Evolutionary conservation across 2,329 filamentous ascomycete genomes (phyloP), one percentile per base, ranked within the genome.

Genomic region (Paecilomyces fulvus): DNA sequence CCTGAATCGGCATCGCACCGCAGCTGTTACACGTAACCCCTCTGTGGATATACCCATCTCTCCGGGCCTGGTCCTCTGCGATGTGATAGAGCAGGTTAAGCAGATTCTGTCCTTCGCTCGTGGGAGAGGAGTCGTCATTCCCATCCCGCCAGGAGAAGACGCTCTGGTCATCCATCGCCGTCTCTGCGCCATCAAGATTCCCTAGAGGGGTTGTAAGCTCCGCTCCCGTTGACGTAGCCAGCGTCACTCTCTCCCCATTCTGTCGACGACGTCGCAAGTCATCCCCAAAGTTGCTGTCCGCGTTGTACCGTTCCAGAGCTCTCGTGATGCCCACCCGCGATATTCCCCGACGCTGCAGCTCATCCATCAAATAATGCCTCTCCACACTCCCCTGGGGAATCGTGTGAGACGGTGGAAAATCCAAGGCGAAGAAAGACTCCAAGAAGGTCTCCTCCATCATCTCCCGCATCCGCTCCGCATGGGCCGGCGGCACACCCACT

Each of bases 21-120:
- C 94, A 99, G 52, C 85, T 85, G 70, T 97, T 96, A 70, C 94
- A 99, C 37, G 87, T 88, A 59, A 95, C 95, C 11, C 94, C 92
- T 11, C 92, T 83, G 70, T 99, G 94, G 21, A 96, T 87, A 67
- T 94, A 96, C 20, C 90, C 89, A 68, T 94, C 92, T 53, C 89
- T 82, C 56, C 87, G 84, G 1, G 92, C 90, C 68, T 96, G 92
- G 63, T 97, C 91, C 71, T 96, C 92, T 0, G 92, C 95, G 51
- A 97, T 95, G 57, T 92, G 84, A 68, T 96, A 97, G 0, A 97
- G 79, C 1, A 96, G 79, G 59, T 86, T 89, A 50, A 95, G 87
- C 52, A 95, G 85, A 58, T 91, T 92, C 66, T 94, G 89, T 6
- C 89, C 89, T 58, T 80, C 77, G 8, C 71, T 62, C 56, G 71